phyloP scores from a whole-genome alignment of 2,329 filamentous ascomycete species.

The Magnaporthiopsis rhizophila region DNA sequence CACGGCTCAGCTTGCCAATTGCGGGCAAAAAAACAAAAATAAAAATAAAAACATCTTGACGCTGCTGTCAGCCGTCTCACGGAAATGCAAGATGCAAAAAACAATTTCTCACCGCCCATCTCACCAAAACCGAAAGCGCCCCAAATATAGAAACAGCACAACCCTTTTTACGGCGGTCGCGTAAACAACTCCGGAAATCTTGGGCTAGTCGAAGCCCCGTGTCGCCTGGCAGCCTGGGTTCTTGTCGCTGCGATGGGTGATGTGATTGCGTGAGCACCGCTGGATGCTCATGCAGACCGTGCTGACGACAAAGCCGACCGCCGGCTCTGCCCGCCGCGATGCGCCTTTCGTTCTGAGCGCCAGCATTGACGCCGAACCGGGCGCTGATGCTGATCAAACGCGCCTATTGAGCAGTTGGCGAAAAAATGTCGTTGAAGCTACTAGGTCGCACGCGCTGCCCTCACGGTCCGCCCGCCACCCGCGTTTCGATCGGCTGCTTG shows the following conservation, averaged over 20 bases:
- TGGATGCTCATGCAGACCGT: conserved; percentile 18
- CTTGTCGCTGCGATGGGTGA: conserved; percentile 14
- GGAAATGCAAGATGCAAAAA: no score
- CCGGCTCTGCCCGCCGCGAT: conserved; percentile 34
- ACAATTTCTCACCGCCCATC: no score
- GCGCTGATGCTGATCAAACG: conserved; percentile 29
- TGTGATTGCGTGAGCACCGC: conserved; percentile 20
- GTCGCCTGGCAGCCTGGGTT: conserved; percentile 22
- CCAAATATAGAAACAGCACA: no score
- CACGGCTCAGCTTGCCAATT: no score
- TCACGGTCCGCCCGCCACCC: conserved; percentile 27
- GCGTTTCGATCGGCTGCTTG: conserved; percentile 26
- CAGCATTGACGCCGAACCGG: conserved; percentile 50
- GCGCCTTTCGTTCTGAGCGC: conserved; percentile 52
- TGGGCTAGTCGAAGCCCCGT: no score
- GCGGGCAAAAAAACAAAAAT: no score
- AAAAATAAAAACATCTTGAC: no score
- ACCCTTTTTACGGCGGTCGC: conserved; percentile 5
- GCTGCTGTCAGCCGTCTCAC: no score
- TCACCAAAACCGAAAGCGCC: no score
- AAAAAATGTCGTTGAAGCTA: conserved; percentile 18
- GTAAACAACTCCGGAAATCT: conserved; percentile 18
- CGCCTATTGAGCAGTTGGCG: no score
- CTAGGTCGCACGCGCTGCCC: conserved; percentile 30
- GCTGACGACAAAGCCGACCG: conserved; percentile 24